A percentile compares a stretch with the other conserved stretches of the same genome.
These are phyloP conservation scores for Candida arabinofermentans DNA, from an alignment of 805 yeast species.

Conservation along the genomic window DNA sequence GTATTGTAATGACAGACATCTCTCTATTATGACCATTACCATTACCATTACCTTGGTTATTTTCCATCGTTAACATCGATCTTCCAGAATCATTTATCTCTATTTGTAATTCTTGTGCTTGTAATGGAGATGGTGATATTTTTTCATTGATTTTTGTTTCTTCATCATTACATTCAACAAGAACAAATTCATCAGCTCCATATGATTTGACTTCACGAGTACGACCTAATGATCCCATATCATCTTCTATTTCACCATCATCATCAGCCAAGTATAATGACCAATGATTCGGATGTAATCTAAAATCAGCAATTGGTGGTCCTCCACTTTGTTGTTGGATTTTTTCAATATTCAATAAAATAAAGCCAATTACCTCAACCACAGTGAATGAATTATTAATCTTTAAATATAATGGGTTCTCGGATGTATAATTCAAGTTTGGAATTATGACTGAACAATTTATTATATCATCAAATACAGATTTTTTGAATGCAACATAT, in stretches of 20 bases:
- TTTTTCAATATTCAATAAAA: slow-evolving; percentile 34
- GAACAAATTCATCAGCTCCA: slow-evolving; percentile 77
- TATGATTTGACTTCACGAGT: slow-evolving; percentile 61
- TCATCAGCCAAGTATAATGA: slow-evolving; percentile 82
- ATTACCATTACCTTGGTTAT: no score
- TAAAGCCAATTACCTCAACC: slow-evolving; percentile 52
- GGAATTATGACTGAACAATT: slow-evolving; percentile 19
- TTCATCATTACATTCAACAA: slow-evolving; percentile 54
- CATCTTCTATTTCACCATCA: slow-evolving; percentile 89
- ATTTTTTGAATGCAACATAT: slow-evolving; percentile 20
- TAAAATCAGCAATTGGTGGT: slow-evolving; percentile 5
- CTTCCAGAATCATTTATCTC: no score
- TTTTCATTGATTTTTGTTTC: slow-evolving; percentile 46
- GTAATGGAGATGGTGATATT: slow-evolving; percentile 46
- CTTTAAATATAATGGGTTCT: slow-evolving; percentile 18
- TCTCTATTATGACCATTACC: slow-evolving; percentile 3
- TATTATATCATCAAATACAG: slow-evolving; percentile 6
- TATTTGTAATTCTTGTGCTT: slow-evolving; percentile 6
- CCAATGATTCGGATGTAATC: slow-evolving; percentile 66
- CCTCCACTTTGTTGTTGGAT: slow-evolving; percentile 1
- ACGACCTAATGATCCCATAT: slow-evolving; percentile 83
- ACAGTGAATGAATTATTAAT: slow-evolving; percentile 39
- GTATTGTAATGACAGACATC: slow-evolving; percentile 13
- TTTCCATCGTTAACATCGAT: not conserved
- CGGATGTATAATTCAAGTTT: slow-evolving; percentile 6